These are phyloP conservation scores for Ceriops tagal DNA, from an alignment of 345 rosid species.

Conservation along the genomic window DNA sequence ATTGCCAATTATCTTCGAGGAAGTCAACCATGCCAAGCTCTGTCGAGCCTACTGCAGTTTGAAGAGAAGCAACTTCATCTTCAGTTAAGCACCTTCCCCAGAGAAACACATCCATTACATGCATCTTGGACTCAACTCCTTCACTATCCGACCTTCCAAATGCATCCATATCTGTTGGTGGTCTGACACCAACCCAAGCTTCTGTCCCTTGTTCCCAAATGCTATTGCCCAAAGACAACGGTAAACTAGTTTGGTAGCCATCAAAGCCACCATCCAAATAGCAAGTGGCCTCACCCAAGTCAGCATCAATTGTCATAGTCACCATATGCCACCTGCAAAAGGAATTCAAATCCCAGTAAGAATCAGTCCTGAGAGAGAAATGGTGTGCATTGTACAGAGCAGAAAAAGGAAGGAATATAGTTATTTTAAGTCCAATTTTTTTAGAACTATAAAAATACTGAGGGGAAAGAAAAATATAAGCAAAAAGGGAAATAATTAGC, in stretches of 20 bases:
- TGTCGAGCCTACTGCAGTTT: conserved; percentile 65
- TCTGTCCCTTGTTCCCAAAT: conserved; percentile 92
- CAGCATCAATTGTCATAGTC: conserved; percentile 94
- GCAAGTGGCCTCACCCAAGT: conserved; percentile 92
- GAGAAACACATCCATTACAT: conserved; percentile 96
- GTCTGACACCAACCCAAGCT: conserved; percentile 90
- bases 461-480: not conserved
- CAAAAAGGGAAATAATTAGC: not conserved
- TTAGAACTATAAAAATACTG: not conserved
- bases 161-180: conserved; percentile 90
- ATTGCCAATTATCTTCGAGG: conserved; percentile 92
- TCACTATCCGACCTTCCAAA: conserved; percentile 99
- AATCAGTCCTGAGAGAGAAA: not conserved
- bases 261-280: conserved; percentile 97
- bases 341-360: conserved; percentile 4
- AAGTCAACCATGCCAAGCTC: conserved; percentile 76
- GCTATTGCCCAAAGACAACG: conserved; percentile 55
- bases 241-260: conserved; percentile 74
- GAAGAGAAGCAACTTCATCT: conserved; percentile 82
- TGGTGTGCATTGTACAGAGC: not conserved
- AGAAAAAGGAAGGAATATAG: not conserved
- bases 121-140: conserved; percentile 98
- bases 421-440: not conserved
- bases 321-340: conserved; percentile 93
- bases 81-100: conserved; percentile 98